Base-by-base conservation (phyloP, 257 asterid species). In the Solanum ossicruentum region DNA sequence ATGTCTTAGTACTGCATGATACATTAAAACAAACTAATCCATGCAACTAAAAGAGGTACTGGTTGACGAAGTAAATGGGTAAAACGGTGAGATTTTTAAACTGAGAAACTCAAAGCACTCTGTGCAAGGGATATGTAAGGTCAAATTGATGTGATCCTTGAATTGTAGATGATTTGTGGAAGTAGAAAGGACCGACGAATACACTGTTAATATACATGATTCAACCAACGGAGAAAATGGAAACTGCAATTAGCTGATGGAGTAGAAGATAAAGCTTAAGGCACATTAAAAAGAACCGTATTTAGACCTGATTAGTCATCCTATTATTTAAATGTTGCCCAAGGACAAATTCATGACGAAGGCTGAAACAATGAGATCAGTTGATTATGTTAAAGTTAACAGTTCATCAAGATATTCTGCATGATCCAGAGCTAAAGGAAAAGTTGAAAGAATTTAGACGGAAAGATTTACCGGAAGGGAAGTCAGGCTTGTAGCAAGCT, bases 401-500 rank as follows among this genome's bases (percentile, higher is more conserved):
- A 36, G 51, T 69, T 16, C 77, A 17, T 69, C 47, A 69, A 18
- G 51, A 10, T 36, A 32, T 2, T 32, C 47, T 15, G 6, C 75
- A 32, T 16, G 8, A 32, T 49, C 21, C 5, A 16, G 41, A 2
- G 36, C 10, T 28, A 51, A 52, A 77, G 17, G 17, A 77, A 77
- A 72, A 32, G 10, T 8, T 0, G 2, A 1, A 77, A 17, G 3
- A 77, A 77, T 57, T 7, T 18, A 67, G 7, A 41, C 8, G 16
- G 36, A 60, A 49, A 88, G 63, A 5, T 84, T 85, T 92, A 95
- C 99, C 84, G 98, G 99, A 86, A 94, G 94, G 77, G 91, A 41
- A 81, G 98, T 95, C 90, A 94, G 86, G 91, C 89, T 84, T 58
- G 90, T 91, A 3, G 98, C 97, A 36, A 95, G 98, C 82, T 88